A percentile compares a stretch with the other conserved stretches of the same genome.
These are phyloP conservation scores for Epichloe bromicola DNA, from an alignment of 2,329 filamentous ascomycete species.

Conservation along the genomic window DNA sequence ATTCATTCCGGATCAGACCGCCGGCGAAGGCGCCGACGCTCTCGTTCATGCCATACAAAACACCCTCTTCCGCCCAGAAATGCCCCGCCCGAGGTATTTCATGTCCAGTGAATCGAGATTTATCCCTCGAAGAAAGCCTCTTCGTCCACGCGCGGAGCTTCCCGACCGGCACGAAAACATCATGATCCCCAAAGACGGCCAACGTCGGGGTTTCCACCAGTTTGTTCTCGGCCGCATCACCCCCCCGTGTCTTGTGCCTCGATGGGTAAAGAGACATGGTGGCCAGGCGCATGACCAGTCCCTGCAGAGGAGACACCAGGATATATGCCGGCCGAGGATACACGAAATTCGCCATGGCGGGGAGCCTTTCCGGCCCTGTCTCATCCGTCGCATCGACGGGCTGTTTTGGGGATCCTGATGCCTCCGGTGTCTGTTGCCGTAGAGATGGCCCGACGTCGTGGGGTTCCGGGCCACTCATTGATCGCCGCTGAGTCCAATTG, in stretches of 20 bases:
- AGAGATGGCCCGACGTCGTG: too few relatives aligned
- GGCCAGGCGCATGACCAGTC: slow-evolving; percentile 44
- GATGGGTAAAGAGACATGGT: slow-evolving; percentile 43
- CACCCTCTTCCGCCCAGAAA: slow-evolving; percentile 48
- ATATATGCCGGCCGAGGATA: slow-evolving; percentile 40
- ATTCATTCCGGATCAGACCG: slow-evolving; percentile 2
- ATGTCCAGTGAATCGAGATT: slow-evolving; percentile 32
- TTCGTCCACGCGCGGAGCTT: slow-evolving; percentile 55
- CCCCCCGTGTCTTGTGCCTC: slow-evolving; percentile 13
- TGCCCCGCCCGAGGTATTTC: slow-evolving; percentile 44
- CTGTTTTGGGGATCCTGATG: neutral
- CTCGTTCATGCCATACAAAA: slow-evolving; percentile 20
- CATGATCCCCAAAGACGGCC: slow-evolving; percentile 60
- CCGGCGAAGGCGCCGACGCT: slow-evolving; percentile 16
- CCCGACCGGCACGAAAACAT: slow-evolving; percentile 56
- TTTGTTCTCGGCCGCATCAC: slow-evolving; percentile 35
- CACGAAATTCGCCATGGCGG: slow-evolving; percentile 21
- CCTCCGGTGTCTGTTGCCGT: neutral
- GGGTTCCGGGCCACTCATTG: neutral
- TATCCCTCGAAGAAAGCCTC: slow-evolving; percentile 30
- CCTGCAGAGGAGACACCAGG: slow-evolving; percentile 54
- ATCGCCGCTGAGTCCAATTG: neutral
- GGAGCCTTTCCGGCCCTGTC: slow-evolving; percentile 15
- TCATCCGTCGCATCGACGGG: neutral
- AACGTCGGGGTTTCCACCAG: slow-evolving; percentile 48